Base-by-base conservation (phyloP, 768 basidiomycete species). In the Scleroderma citrinum region DNA sequence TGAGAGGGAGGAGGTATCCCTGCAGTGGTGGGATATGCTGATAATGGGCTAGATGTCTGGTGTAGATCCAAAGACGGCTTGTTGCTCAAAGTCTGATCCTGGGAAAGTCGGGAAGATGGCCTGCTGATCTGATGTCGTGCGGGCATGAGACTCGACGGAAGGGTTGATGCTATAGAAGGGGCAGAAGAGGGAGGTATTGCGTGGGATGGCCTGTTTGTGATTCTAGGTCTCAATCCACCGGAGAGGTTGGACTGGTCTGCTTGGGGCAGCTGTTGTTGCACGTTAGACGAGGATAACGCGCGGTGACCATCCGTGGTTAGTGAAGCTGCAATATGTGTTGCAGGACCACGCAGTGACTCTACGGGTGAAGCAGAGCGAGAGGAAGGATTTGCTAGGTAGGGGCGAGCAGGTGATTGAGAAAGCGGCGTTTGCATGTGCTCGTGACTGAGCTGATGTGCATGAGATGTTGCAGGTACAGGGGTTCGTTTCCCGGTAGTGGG, bases 201-300 rank as follows among this genome's bases (percentile, higher is more conserved):
- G 52, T 76, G 73, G 10, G 76, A 75, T 10, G 77, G 78, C 13
- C 72, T 69, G 42, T 75, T 69, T 11, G 45, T 59, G 43, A 64
- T 56, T 14, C 71, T 60, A 8, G 71, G 68, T 45, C 71, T 59
- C 41, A 72, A 45, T 6, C 69, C 56, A 31, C 61, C 64, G 34
- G 70, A 66, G 23, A 65, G 53, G 42, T 43, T 19, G 7, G 62
- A 49, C 16, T 37, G 14, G 19, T 53, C 44, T 1, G 59, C 48
- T 11, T 59, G 66, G 16, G 62, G 49, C 47, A 39, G 59, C 19
- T 48, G 45, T 16, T 49, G 44, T 39, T 53, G 37, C 8, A 16
- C 21, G 17, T 16, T 29, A 20, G 59, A 47, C 12, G 65, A 60
- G 36, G 61, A 57, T 34, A 63, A 55, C 17, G 60, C 50, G n/a